Evolutionary conservation across 371 early-diverging fungal species (phyloP).

Genomic region (Mortierella sp.): DNA sequence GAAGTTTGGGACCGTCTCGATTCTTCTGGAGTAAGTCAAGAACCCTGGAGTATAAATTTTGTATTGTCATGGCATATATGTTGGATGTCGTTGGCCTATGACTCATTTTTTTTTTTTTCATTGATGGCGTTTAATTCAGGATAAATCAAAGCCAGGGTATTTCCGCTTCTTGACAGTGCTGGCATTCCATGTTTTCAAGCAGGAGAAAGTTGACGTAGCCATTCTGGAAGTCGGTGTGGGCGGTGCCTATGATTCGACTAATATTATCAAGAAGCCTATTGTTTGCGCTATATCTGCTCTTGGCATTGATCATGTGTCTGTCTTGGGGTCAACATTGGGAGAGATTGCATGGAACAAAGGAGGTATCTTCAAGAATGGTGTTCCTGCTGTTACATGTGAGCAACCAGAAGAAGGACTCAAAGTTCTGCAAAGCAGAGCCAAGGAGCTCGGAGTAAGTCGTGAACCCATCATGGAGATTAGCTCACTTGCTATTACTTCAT

Average conservation of each 20-base stretch:
- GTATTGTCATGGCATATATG: background rate
- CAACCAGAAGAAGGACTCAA: slow-evolving; percentile 79
- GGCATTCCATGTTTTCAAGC: slow-evolving; percentile 89
- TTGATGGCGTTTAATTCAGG: slow-evolving; percentile 1
- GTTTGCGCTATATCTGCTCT: slow-evolving; percentile 88
- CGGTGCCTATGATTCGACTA: slow-evolving; percentile 89
- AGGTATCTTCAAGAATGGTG: slow-evolving; percentile 87
- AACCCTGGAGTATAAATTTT: background rate
- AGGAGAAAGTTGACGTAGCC: slow-evolving; percentile 85
- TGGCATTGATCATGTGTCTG: slow-evolving; percentile 83
- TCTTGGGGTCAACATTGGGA: slow-evolving; percentile 81
- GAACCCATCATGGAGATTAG: background rate
- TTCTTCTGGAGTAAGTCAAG: slow-evolving; percentile 58
- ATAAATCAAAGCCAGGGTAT: slow-evolving; percentile 81
- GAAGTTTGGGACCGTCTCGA: slow-evolving; percentile 85
- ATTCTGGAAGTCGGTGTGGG: slow-evolving; percentile 90
- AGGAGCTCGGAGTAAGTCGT: slow-evolving; percentile 68
- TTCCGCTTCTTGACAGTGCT: slow-evolving; percentile 92
- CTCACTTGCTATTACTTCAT: background rate
- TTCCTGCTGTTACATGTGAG: slow-evolving; percentile 78
- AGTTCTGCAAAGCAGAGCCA: slow-evolving; percentile 78
- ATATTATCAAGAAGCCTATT: slow-evolving; percentile 76
- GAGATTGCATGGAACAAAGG: slow-evolving; percentile 96
- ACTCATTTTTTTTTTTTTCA: background rate
- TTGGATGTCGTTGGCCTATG: slow-evolving; percentile 1